Conservation (phyloP, 108 stramenopile species). For the Parietichytrium sp. region DNA sequence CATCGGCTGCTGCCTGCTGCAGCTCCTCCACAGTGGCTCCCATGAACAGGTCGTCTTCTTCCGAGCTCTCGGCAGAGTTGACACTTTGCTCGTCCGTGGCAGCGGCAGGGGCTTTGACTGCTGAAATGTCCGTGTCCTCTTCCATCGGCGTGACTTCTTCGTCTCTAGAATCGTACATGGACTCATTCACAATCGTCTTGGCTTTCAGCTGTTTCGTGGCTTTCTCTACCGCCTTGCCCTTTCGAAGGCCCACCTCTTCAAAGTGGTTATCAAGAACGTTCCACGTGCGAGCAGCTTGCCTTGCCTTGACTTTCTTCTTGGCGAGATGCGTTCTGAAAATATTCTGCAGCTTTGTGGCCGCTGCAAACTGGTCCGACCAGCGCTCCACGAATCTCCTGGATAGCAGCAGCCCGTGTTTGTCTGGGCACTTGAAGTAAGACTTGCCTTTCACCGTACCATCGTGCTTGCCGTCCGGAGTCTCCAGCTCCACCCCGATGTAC, state of each 20-base stretch:
- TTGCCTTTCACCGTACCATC: slow-evolving; percentile 53
- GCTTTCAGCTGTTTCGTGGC: slow-evolving; percentile 36
- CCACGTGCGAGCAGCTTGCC: slow-evolving; percentile 30
- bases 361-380: slow-evolving; percentile 13
- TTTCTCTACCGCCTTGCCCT: slow-evolving; percentile 17
- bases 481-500: slow-evolving; percentile 53
- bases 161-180: not conserved
- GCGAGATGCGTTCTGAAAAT: not conserved
- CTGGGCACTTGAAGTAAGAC: slow-evolving; percentile 44
- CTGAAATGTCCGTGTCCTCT: too few relatives aligned
- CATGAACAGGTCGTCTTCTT: slow-evolving; percentile 28
- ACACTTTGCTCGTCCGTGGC: not conserved
- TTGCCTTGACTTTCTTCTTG: slow-evolving; percentile 27
- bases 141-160: not conserved
- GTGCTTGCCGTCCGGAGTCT: slow-evolving; percentile 50
- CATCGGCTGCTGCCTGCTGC: slow-evolving; percentile 42
- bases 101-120: not conserved
- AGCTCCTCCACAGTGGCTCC: slow-evolving; percentile 48
- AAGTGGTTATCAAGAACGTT: slow-evolving; percentile 40
- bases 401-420: slow-evolving; percentile 47
- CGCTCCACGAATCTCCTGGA: slow-evolving; percentile 32
- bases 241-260: slow-evolving; percentile 38
- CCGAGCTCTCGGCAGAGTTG: not conserved
- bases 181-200: slow-evolving; percentile 7
- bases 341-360: slow-evolving; percentile 20